Conservation (phyloP, 345 rosid species). For the Psidium friedrichsthalianum region DNA sequence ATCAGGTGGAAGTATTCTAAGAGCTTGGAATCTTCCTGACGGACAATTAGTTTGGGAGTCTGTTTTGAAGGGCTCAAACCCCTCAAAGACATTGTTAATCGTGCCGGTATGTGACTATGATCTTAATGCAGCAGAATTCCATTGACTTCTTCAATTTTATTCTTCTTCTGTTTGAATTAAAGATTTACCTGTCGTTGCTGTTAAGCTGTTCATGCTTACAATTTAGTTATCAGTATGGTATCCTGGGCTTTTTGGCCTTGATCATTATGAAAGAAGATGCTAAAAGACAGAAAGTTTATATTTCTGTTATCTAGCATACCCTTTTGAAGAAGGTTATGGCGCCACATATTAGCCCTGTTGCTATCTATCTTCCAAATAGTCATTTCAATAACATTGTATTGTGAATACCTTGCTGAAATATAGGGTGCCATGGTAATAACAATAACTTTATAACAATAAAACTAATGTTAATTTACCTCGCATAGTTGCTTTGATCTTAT, state of each 20-base stretch:
- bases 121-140: neutral
- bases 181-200: neutral
- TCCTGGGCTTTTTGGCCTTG: neutral
- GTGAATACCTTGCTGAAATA: neutral
- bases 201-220: neutral
- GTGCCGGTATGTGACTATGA: constrained; percentile 43
- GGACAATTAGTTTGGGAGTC: constrained; percentile 99
- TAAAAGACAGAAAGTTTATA: neutral
- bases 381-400: neutral
- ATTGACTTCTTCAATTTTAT: neutral
- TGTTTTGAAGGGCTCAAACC: constrained; percentile 40
- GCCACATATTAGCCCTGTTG: neutral
- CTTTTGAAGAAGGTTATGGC: neutral
- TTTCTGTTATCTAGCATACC: neutral
- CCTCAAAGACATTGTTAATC: constrained; percentile 49
- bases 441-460: neutral
- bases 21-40: constrained; percentile 99
- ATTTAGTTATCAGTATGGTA: neutral
- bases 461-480: neutral
- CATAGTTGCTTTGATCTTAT: neutral
- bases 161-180: neutral
- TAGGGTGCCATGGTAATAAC: neutral
- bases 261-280: neutral
- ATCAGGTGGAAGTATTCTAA: constrained; percentile 58
- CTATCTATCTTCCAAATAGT: neutral